Evolutionary conservation across 345 rosid species (phyloP), one percentile per base, ranked within the genome.

Genomic region (Syzygium grande): DNA sequence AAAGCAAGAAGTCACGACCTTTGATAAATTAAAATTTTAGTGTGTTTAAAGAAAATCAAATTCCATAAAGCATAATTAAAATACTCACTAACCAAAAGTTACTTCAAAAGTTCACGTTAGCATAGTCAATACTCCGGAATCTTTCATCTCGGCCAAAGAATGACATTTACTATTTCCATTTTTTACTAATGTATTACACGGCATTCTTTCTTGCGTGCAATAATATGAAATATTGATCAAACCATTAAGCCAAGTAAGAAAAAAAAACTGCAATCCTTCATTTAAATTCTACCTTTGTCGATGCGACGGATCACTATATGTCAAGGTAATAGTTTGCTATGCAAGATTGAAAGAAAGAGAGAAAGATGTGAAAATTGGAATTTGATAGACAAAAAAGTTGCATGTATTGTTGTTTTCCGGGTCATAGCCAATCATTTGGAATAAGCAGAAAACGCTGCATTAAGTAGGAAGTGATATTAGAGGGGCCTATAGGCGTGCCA

Each of bases 381-480:
- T 63, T 49, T 63, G 83, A 49, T 52, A 3, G 46, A 41, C 54
- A 46, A 58, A 19, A 49, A 43, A 38, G 12, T 10, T 34, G 83
- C 14, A 5, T 1, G 83, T 2, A 73, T 38, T 5, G 49, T 46
- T 9, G 52, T 49, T 86, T 27, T 86, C 79, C 84, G 52, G 58
- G 80, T 46, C 87, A 86, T 63, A 49, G 11, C 87, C 49, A 86
- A 86, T 86, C 84, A 86, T 86, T 86, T 51, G 87, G 58, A 46
- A 51, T n/a, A 51, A 34, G 83, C 49, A 73, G 49, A 9, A 73
- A 73, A 73, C 38, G 83, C 15, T 9, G 83, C 83, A 38, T 38
- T 73, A 38, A 73, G 83, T 73, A 38, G 49, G 83, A 22, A 38
- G 83, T 38, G 83, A 73, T 73, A 38, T 1, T 49, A 65, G 78